phyloP scores from a whole-genome alignment of 129 eudicot genomes.

The Heracleum sosnowskyi region DNA sequence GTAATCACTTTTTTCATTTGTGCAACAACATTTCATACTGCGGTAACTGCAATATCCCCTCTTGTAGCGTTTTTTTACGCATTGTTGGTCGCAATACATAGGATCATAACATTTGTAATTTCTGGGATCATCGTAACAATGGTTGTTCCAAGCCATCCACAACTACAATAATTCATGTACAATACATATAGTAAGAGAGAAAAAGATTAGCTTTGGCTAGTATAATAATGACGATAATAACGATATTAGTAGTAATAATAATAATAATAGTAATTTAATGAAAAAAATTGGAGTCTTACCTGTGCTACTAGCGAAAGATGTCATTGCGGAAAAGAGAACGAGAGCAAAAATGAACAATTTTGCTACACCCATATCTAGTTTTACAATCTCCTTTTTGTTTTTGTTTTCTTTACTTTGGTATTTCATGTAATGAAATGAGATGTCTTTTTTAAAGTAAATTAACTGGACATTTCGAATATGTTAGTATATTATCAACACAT shows the following conservation, averaged over 20 bases:
- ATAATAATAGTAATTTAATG: too few relatives aligned
- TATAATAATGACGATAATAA: too few relatives aligned
- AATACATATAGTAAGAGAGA: too few relatives aligned
- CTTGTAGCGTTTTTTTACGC: background rate
- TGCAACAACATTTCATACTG: background rate
- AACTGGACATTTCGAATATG: too few relatives aligned
- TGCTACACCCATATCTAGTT: background rate
- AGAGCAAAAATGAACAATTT: too few relatives aligned
- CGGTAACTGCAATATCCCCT: background rate
- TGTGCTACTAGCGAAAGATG: background rate
- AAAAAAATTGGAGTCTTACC: too few relatives aligned
- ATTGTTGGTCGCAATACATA: background rate
- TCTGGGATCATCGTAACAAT: background rate
- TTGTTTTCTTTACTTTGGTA: background rate
- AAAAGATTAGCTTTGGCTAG: too few relatives aligned
- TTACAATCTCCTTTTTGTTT: background rate
- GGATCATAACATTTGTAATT: background rate
- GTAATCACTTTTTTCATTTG: background rate
- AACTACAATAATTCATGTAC: too few relatives aligned
- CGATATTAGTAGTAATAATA: too few relatives aligned
- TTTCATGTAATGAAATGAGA: background rate
- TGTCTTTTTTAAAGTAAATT: too few relatives aligned
- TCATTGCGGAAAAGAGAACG: background rate
- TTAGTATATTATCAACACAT: background rate
- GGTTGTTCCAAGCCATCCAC: background rate